These are phyloP conservation scores for Leishmania tarentolae DNA, from an alignment of 208 protist species.

Conservation along the genomic window DNA sequence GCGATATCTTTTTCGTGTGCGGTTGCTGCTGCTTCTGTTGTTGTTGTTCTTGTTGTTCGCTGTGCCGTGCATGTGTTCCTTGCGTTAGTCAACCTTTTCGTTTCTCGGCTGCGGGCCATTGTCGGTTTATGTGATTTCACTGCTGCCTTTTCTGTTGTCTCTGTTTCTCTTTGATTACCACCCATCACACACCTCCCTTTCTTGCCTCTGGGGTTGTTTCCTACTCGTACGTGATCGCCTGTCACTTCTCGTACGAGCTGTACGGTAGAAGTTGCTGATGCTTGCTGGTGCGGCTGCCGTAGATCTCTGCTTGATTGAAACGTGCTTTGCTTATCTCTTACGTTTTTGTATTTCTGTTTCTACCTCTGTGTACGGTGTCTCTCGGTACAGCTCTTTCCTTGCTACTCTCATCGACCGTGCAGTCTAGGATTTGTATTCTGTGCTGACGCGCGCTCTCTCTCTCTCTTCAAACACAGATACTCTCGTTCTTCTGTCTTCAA, in stretches of 20 bases:
- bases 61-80: not conserved
- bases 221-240: not conserved
- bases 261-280: not conserved
- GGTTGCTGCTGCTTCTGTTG: not conserved
- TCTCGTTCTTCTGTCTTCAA: not conserved
- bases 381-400: not conserved
- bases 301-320: slow-evolving; percentile 1
- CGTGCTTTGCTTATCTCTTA: not conserved
- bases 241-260: not conserved
- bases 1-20: not conserved
- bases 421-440: not conserved
- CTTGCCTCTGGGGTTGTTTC: not conserved
- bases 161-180: not conserved
- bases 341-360: not conserved
- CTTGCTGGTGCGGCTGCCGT: not conserved
- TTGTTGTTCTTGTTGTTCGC: no score
- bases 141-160: not conserved
- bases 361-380: not conserved
- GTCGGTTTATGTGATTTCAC: not conserved
- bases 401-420: not conserved
- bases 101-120: not conserved
- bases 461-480: not conserved
- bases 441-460: not conserved
- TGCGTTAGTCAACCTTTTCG: no score
- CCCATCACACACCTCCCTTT: not conserved